Evolutionary conservation across 139 green algal genomes (phyloP), one percentile per base, ranked within the genome.

Genomic region (Chlorella sp.): DNA sequence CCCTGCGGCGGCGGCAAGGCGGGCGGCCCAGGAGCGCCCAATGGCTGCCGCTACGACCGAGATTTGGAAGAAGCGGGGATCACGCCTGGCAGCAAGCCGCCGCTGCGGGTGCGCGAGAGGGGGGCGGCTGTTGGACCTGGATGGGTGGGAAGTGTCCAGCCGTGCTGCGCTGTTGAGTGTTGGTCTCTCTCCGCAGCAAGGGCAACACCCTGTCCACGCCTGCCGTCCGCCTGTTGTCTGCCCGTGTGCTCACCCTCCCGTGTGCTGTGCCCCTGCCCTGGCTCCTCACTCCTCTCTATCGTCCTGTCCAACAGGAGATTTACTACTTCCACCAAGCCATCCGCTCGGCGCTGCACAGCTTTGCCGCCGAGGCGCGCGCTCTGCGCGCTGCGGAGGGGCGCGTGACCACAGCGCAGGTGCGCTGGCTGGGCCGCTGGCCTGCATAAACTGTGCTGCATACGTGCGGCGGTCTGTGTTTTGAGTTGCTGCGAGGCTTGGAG

Each of bases 291-390:
- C 16, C 41, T 3, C 44, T 38, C 3, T 21, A 3, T 79, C 41
- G 6, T 38, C 38, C 1, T 55, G 34, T 88, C 28, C 62, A 95
- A 75, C 87, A 96, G 84, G 92, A 93, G 30, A 96, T 98, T 30
- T 85, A 93, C 1, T 91, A 98, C 79, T 92, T 98, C 74, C 96
- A 98, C 88, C 85, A 90, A 47, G 94, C 90, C 78, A 98, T 99
- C 79, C 90, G 92, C 36, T 91, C 90, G 0, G 90, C 94, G 1
- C 89, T 98, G n/a, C 88, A 93, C 56, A 91, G 86, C 28, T 96
- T 99, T 90, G 92, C 91, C 0, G 65, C 57, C 0, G 96, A 98
- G 81, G 92, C 93, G 15, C 85, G 88, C 3, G 55, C 64, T 39
- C 88, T 97, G 83, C 83, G 89, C 78, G 72, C 57, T 1, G n/a